phyloP scores from a whole-genome alignment of 495 filamentous ascomycete species.

The Aspergillus incahuasiensis region DNA sequence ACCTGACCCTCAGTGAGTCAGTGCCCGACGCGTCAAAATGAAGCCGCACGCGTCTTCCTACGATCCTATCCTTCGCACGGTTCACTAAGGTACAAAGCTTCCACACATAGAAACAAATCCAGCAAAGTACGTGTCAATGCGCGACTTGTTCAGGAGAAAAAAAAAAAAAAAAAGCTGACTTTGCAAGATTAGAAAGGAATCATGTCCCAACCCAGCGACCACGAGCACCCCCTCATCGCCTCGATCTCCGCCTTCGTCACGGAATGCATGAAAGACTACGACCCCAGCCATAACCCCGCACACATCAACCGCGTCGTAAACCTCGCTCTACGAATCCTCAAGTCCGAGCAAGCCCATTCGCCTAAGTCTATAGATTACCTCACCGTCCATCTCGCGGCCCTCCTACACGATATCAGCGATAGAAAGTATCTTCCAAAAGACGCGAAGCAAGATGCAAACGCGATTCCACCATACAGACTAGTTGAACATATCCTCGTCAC shows the following conservation, averaged over 20 bases:
- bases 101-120: neutral
- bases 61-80: neutral
- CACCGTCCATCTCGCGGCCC: constrained; percentile 64
- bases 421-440: constrained; percentile 61
- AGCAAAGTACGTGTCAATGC: neutral
- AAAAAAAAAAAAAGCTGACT: too few species aligned
- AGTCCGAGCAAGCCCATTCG: constrained; percentile 34
- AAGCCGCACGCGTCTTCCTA: neutral
- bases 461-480: constrained; percentile 47
- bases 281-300: constrained; percentile 78
- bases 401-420: constrained; percentile 86
- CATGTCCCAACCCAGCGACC: neutral
- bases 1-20: neutral
- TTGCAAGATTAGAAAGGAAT: neutral
- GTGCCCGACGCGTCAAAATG: neutral
- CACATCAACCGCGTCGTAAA: constrained; percentile 77
- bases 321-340: constrained; percentile 60
- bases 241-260: constrained; percentile 55
- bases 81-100: neutral
- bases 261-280: constrained; percentile 73
- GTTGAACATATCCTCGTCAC: constrained; percentile 55
- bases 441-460: constrained; percentile 17
- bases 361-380: constrained; percentile 38
- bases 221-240: constrained; percentile 19
- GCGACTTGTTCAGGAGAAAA: too few species aligned